phyloP scores from a whole-genome alignment of 805 yeast genomes.

The Yarrowia yakushimensis region DNA sequence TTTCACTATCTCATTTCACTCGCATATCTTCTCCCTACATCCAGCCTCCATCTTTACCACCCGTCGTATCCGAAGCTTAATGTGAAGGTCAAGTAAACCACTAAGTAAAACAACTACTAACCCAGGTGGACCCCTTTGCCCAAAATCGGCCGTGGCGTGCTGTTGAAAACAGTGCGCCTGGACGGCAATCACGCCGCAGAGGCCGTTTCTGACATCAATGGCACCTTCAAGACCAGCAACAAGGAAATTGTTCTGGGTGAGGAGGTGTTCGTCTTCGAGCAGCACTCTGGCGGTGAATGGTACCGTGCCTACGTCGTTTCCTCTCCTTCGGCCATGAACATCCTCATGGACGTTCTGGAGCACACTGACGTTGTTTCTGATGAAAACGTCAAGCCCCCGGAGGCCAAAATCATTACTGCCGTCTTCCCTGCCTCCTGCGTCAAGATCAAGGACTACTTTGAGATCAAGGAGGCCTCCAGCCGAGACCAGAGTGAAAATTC shows the following conservation, averaged over 20 bases:
- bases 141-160: constrained; percentile 34
- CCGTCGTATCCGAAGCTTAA: neutral
- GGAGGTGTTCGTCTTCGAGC: constrained; percentile 70
- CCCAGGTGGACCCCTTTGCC: constrained; percentile 50
- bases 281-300: constrained; percentile 56
- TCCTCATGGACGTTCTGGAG: constrained; percentile 34
- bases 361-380: constrained; percentile 36
- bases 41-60: neutral
- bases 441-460: constrained; percentile 31
- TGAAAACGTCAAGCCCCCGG: constrained; percentile 32
- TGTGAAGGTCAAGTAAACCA: too few relatives aligned
- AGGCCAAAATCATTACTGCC: constrained; percentile 30
- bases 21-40: neutral
- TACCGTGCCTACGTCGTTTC: constrained; percentile 71
- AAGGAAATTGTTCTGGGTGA: constrained; percentile 49
- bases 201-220: constrained; percentile 23
- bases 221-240: constrained; percentile 2
- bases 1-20: neutral
- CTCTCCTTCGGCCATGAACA: constrained; percentile 45
- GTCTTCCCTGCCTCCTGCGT: constrained; percentile 34
- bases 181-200: constrained; percentile 13
- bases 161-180: constrained; percentile 34
- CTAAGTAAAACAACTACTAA: neutral
- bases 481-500: neutral
- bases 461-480: constrained; percentile 2